Base-by-base conservation (phyloP, 2,329 filamentous ascomycete genomes). In the Raffaelea albimanens region DNA sequence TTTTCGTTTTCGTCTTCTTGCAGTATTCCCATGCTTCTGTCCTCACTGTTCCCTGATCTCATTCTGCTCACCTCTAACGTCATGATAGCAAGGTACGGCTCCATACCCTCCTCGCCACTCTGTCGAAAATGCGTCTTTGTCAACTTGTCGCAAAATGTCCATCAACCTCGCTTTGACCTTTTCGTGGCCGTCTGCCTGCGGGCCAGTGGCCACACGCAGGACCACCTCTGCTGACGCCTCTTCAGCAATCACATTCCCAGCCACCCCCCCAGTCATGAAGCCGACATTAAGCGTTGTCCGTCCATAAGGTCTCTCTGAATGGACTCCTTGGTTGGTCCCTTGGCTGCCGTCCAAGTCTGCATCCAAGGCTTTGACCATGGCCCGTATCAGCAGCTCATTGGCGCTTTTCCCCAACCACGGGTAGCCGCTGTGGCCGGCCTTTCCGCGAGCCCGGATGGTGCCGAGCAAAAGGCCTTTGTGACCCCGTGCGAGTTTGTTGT, bases 391-490 rank as follows among this genome's bases (percentile, higher is more conserved):
- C 13, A 29, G 18, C 16, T 25, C 13, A 18, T 21, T 44, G 42
- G 42, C 42, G 19, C 42, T 44, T 3, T n/a, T 19, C 4, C 42
- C 42, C 5, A 16, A 18, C 29, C 33, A 13, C 8, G 42, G 42
- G 29, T 44, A 44, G n/a, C 42, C 42, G 11, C 25, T 34, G 42
- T 44, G 42, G 42, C 42, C 29, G n/a, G 42, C 29, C 29, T 21
- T 19, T 2, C 42, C 42, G n/a, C 10, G 18, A 5, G 29, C 42
- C 16, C n/a, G 20, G 16, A 44, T 25, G 5, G 31, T 29, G 20
- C 31, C 31, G n/a, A 44, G 19, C n/a, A 34, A 4, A 13, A 34
- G 42, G 16, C 42, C 42, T 29, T 44, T 44, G 42, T 44, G 42
- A 4, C 42, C 42, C 13, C 13, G 18, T 4, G n/a, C 42, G 5